Evolutionary conservation across 805 yeast genomes (phyloP).

Genomic region (Lipomyces starkeyi): DNA sequence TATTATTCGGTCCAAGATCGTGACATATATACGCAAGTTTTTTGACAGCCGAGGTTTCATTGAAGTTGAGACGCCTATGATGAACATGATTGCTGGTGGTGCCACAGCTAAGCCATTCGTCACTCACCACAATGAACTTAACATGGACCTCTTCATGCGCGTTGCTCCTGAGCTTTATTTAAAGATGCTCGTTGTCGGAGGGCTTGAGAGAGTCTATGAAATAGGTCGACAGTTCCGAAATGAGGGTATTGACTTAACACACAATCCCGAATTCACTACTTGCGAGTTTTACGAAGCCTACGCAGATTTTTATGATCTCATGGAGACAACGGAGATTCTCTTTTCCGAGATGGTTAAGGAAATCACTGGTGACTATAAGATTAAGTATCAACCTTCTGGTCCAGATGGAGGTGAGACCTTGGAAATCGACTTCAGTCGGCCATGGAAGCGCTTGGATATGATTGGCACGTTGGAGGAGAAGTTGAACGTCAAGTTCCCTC

Average conservation of each 20-base stretch:
- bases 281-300: slow-evolving; percentile 98
- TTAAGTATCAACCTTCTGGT: slow-evolving; percentile 92
- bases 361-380: slow-evolving; percentile 85
- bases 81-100: slow-evolving; percentile 99
- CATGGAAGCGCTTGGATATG: slow-evolving; percentile 99
- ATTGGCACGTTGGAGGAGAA: slow-evolving; percentile 91
- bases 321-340: slow-evolving; percentile 77
- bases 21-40: slow-evolving; percentile 84
- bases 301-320: slow-evolving; percentile 93
- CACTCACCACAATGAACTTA: slow-evolving; percentile 95
- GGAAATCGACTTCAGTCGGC: slow-evolving; percentile 87
- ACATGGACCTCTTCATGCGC: slow-evolving; percentile 97
- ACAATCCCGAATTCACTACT: slow-evolving; percentile 98
- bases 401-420: slow-evolving; percentile 70
- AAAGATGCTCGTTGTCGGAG: slow-evolving; percentile 97
- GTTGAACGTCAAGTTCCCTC: slow-evolving; percentile 87
- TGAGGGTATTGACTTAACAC: slow-evolving; percentile 98
- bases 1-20: slow-evolving; percentile 86
- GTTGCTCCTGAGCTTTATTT: slow-evolving; percentile 97
- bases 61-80: slow-evolving; percentile 98
- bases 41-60: slow-evolving; percentile 84
- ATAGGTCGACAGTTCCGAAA: slow-evolving; percentile 99
- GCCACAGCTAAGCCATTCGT: slow-evolving; percentile 98
- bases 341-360: slow-evolving; percentile 97
- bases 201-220: slow-evolving; percentile 97